These are phyloP conservation scores for Ogataea neopini DNA, from an alignment of 805 yeast species.

Conservation along the genomic window DNA sequence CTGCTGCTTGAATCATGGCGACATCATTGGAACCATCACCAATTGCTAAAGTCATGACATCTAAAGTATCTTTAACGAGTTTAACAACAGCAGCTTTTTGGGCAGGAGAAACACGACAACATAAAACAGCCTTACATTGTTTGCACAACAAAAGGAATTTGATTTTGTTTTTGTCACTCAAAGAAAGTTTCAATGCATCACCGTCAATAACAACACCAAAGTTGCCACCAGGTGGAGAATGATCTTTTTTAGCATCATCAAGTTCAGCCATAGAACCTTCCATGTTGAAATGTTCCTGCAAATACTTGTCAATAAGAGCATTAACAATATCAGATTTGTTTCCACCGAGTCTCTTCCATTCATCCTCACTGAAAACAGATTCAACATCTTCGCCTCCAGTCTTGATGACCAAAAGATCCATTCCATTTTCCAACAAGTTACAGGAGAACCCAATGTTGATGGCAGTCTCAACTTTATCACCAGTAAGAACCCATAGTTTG, in stretches of 20 bases:
- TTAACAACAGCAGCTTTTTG: conserved; percentile 85
- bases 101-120: conserved; percentile 88
- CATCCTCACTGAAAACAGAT: conserved; percentile 38
- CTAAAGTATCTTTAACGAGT: conserved; percentile 68
- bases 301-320: conserved; percentile 50
- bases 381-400: conserved; percentile 58
- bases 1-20: conserved; percentile 88
- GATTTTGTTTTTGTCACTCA: conserved; percentile 41
- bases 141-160: conserved; percentile 73
- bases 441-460: conserved; percentile 86
- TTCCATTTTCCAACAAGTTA: conserved; percentile 70
- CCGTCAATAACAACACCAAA: conserved; percentile 79
- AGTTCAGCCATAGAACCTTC: conserved; percentile 60
- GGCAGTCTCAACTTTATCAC: conserved; percentile 89
- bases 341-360: conserved; percentile 21
- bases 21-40: conserved; percentile 92
- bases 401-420: conserved; percentile 70
- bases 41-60: conserved; percentile 83
- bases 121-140: conserved; percentile 77
- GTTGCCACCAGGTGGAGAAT: conserved; percentile 66
- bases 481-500: conserved; percentile 83
- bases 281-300: conserved; percentile 57
- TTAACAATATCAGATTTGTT: conserved; percentile 41
- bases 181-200: conserved; percentile 64
- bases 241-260: conserved; percentile 54